phyloP scores from a whole-genome alignment of 1,139 yeast species.

The Candida sojae region DNA sequence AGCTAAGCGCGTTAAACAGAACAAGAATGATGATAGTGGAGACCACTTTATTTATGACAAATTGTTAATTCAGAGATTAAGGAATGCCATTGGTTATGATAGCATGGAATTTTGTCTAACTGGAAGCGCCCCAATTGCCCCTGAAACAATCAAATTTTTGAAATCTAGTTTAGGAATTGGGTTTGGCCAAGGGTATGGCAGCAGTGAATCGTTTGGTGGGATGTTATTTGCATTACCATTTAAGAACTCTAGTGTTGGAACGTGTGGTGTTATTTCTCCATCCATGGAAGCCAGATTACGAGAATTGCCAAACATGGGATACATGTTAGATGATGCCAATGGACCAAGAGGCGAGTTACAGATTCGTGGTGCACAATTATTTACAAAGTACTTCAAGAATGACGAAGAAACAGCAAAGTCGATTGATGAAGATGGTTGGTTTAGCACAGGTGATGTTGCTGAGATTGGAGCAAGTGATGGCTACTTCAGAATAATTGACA shows the following conservation, averaged over 20 bases:
- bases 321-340: conserved; percentile 44
- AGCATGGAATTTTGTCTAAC: conserved; percentile 45
- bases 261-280: conserved; percentile 62
- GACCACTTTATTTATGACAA: conserved; percentile 46
- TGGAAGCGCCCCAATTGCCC: conserved; percentile 78
- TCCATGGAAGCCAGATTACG: conserved; percentile 59
- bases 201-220: conserved; percentile 77
- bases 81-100: conserved; percentile 59
- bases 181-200: conserved; percentile 72
- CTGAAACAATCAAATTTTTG: conserved; percentile 59
- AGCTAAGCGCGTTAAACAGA: conserved; percentile 21
- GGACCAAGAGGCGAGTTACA: conserved; percentile 58
- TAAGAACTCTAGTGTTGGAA: conserved; percentile 43
- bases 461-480: conserved; percentile 41
- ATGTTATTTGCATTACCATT: conserved; percentile 43
- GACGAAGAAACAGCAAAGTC: conserved; percentile 33
- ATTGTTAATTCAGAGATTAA: conserved; percentile 51
- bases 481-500: conserved; percentile 65
- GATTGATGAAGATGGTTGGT: conserved; percentile 54
- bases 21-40: conserved; percentile 25
- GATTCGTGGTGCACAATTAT: conserved; percentile 69
- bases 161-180: conserved; percentile 63
- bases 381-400: conserved; percentile 60
- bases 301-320: conserved; percentile 71
- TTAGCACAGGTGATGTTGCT: conserved; percentile 76